These are phyloP conservation scores for Phytophthora vignae DNA, from an alignment of 352 stramenopile genomes.

Conservation along the genomic window DNA sequence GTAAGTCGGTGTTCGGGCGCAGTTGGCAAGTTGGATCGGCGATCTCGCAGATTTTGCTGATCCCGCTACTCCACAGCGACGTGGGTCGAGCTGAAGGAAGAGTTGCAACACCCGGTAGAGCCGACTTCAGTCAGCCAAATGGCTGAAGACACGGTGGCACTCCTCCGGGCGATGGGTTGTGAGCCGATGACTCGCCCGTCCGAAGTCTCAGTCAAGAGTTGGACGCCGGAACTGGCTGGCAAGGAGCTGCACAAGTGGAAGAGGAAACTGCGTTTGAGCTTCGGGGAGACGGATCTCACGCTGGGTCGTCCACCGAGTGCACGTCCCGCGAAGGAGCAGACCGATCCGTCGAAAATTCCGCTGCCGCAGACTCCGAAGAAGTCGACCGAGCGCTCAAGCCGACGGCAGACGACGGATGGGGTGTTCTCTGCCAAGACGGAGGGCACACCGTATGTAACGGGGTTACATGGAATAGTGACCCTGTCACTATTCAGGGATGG, in stretches of 20 bases:
- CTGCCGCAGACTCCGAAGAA: neutral
- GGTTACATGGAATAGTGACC: no score
- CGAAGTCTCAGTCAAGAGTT: neutral
- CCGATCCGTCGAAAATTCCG: neutral
- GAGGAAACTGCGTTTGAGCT: neutral
- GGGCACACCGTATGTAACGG: no score
- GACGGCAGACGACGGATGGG: no score
- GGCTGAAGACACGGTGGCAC: conserved; percentile 4
- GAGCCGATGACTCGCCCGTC: conserved; percentile 4
- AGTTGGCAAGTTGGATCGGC: no score
- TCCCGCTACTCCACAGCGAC: no score
- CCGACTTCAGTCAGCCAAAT: neutral
- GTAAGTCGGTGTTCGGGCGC: no score
- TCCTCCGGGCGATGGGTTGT: conserved; percentile 7
- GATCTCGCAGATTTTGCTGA: no score
- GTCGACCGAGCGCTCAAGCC: no score
- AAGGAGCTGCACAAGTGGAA: neutral
- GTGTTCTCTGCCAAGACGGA: no score
- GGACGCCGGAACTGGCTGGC: neutral
- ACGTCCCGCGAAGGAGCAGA: neutral
- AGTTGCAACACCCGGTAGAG: neutral
- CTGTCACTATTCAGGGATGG: no score
- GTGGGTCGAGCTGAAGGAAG: conserved; percentile 1
- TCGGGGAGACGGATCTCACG: neutral
- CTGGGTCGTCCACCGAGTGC: neutral